Evolutionary conservation across 2,329 filamentous ascomycete species (phyloP).

Genomic region (Didymella lethalis): DNA sequence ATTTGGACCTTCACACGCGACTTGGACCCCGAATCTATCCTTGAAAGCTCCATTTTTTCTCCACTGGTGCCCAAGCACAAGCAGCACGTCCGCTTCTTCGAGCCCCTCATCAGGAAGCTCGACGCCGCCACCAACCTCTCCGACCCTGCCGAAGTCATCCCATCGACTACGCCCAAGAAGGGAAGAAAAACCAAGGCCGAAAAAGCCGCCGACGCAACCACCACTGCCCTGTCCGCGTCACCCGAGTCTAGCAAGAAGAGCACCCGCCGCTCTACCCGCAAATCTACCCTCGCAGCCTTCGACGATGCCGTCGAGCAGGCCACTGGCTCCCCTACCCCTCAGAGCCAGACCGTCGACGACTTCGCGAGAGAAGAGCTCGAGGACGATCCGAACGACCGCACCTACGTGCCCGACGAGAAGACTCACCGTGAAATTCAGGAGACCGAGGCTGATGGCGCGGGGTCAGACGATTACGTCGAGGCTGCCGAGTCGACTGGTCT

Average conservation of each 20-base stretch:
- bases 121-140: conserved; percentile 13
- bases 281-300: conserved; percentile 16
- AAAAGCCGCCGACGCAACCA: background rate
- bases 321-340: conserved; percentile 1
- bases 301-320: conserved; percentile 12
- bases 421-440: conserved; percentile 35
- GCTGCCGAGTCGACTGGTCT: conserved; percentile 49
- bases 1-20: conserved; percentile 65
- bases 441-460: conserved; percentile 43
- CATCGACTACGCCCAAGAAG: conserved; percentile 26
- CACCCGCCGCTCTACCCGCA: conserved; percentile 12
- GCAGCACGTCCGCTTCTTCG: conserved; percentile 33
- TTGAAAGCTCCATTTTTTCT: conserved; percentile 49
- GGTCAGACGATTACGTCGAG: conserved; percentile 35
- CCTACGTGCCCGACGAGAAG: conserved; percentile 36
- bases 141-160: conserved; percentile 20
- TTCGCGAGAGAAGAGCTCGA: background rate
- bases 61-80: conserved; percentile 37
- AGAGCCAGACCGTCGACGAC: background rate
- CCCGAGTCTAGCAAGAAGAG: background rate
- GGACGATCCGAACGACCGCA: conserved; percentile 22
- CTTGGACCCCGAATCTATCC: conserved; percentile 60
- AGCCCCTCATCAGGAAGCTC: conserved; percentile 14
- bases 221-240: background rate
- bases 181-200: conserved; percentile 31